These are phyloP conservation scores for Potentilla sterilis DNA, from an alignment of 306 rosid genomes.

Conservation along the genomic window DNA sequence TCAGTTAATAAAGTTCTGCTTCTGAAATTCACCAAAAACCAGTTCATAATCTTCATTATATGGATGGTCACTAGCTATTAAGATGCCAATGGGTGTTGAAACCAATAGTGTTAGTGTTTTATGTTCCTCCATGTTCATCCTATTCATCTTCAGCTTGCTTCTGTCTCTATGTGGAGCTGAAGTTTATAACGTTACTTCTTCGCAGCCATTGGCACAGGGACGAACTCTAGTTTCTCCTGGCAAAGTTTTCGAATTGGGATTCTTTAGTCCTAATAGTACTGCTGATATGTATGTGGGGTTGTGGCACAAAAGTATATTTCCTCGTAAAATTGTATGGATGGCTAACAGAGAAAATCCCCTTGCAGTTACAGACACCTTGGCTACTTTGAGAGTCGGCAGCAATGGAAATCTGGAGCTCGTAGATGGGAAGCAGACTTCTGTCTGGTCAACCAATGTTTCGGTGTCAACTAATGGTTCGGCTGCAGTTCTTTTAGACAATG, in stretches of 20 bases:
- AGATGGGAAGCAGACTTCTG: conserved; percentile 12
- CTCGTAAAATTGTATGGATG: conserved; percentile 3
- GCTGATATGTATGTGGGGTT: background rate
- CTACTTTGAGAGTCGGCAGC: conserved; percentile 5
- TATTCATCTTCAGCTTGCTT: background rate
- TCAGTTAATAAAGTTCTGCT: background rate
- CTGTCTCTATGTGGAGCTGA: background rate
- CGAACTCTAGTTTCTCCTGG: background rate
- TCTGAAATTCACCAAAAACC: background rate
- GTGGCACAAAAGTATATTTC: conserved; percentile 2
- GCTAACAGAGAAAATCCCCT: background rate
- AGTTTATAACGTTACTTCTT: background rate
- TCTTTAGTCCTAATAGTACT: background rate
- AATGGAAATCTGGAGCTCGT: conserved; percentile 36
- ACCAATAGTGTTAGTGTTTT: background rate
- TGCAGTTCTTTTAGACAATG: conserved; percentile 32
- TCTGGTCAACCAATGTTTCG: conserved; percentile 33
- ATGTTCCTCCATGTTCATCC: background rate
- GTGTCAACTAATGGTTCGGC: background rate
- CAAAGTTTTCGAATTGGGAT: background rate
- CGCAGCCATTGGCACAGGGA: background rate
- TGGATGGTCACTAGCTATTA: too few relatives aligned
- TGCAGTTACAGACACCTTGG: background rate
- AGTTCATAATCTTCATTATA: background rate
- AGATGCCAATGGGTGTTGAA: too few relatives aligned